Conservation (phyloP, 306 rosid genomes). For the Lathyrus sativus region DNA sequence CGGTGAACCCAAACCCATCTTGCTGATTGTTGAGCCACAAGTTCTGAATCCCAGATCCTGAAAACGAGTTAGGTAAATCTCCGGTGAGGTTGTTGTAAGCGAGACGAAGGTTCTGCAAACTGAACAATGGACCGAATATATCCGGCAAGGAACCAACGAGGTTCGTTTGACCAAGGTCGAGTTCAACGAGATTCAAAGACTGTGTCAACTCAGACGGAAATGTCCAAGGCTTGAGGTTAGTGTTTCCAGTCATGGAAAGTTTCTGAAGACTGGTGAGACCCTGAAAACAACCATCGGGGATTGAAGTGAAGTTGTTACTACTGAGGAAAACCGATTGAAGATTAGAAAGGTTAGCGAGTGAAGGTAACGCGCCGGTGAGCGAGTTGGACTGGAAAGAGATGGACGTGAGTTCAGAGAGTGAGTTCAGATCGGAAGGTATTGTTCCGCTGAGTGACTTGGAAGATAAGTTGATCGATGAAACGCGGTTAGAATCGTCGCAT, state of each 20-base stretch:
- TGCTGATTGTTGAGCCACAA: conserved; percentile 86
- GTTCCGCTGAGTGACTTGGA: conserved; percentile 58
- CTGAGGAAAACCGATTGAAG: conserved; percentile 53
- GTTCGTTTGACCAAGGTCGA: conserved; percentile 43
- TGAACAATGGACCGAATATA: conserved; percentile 47
- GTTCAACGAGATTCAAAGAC: conserved; percentile 49
- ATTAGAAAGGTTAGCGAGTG: conserved; percentile 60
- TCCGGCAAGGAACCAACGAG: conserved; percentile 64
- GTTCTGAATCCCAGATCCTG: conserved; percentile 49
- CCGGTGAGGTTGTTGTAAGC: conserved; percentile 89
- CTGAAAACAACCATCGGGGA: conserved; percentile 50
- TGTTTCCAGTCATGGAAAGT: conserved; percentile 50
- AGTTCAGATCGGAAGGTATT: conserved; percentile 69
- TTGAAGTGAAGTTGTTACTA: conserved; percentile 67
- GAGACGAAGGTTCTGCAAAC: conserved; percentile 59
- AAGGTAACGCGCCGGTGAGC: conserved; percentile 61
- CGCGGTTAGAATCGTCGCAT: conserved; percentile 57
- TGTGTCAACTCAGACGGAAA: conserved; percentile 63
- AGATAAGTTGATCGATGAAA: conserved; percentile 53
- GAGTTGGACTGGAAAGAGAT: conserved; percentile 66
- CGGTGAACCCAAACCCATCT: conserved; percentile 54
- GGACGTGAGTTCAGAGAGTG: conserved; percentile 58
- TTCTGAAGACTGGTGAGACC: conserved; percentile 66
- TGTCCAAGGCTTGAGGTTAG: conserved; percentile 51
- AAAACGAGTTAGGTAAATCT: conserved; percentile 52